Conservation (phyloP, 2,329 filamentous ascomycete species). For the Diaporthe sp. region DNA sequence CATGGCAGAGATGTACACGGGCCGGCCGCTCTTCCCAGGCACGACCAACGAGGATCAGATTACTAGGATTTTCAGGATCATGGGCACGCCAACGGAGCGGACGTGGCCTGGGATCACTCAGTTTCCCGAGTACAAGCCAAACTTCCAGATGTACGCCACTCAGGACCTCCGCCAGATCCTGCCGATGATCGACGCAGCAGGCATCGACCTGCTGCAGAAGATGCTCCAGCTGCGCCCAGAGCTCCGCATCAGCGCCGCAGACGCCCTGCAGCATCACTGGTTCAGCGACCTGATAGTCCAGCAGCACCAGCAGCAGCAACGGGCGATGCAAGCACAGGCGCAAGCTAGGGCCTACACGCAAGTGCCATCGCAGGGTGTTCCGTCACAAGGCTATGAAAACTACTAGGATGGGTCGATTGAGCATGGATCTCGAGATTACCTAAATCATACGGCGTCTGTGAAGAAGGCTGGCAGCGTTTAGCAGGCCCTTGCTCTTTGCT, state of each 20-base stretch:
- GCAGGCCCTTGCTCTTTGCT: not conserved
- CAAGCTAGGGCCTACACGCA: conserved; percentile 40
- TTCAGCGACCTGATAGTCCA: conserved; percentile 80
- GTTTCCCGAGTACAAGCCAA: conserved; percentile 97
- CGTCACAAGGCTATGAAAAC: conserved; percentile 50
- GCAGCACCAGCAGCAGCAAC: conserved; percentile 59
- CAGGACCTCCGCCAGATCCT: conserved; percentile 90
- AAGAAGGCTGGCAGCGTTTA: not conserved
- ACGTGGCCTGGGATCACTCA: conserved; percentile 96
- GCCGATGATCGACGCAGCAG: conserved; percentile 88
- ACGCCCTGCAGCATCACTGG: conserved; percentile 92
- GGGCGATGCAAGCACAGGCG: conserved; percentile 53
- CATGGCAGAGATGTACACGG: conserved; percentile 99
- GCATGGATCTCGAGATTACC: conserved; percentile 8
- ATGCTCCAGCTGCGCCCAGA: conserved; percentile 96
- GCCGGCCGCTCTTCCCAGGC: conserved; percentile 93
- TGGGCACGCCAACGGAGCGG: conserved; percentile 96
- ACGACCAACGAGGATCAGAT: conserved; percentile 99
- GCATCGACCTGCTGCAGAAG: conserved; percentile 86
- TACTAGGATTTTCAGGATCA: conserved; percentile 96
- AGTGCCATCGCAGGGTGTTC: conserved; percentile 51
- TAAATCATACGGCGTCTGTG: conserved; percentile 1
- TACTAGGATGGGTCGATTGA: conserved; percentile 40
- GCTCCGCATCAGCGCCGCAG: conserved; percentile 87
- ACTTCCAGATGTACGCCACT: conserved; percentile 93